These are phyloP conservation scores for Butyriboletus loyo DNA, from an alignment of 768 basidiomycete genomes.

Conservation along the genomic window DNA sequence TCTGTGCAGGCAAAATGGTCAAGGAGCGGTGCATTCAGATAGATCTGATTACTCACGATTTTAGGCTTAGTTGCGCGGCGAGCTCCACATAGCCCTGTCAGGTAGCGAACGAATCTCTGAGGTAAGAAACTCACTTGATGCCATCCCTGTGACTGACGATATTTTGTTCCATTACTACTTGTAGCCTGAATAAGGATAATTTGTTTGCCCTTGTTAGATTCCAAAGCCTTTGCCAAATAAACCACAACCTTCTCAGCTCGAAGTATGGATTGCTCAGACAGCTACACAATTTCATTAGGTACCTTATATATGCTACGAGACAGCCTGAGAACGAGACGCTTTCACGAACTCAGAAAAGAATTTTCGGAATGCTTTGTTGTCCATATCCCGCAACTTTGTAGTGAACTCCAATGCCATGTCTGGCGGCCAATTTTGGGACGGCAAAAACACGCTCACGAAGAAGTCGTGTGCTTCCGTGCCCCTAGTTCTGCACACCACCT, in stretches of 20 bases:
- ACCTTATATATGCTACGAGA: conserved; percentile 42
- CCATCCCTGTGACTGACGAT: conserved; percentile 22
- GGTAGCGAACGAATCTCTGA: background rate
- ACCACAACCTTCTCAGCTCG: background rate
- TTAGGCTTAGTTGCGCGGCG: conserved; percentile 37
- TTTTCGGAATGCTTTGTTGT: conserved; percentile 76
- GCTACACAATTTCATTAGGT: background rate
- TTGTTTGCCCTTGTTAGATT: conserved; percentile 35
- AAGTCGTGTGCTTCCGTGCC: conserved; percentile 82
- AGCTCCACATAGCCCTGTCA: conserved; percentile 19
- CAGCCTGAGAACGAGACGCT: conserved; percentile 53
- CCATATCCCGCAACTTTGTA: conserved; percentile 68
- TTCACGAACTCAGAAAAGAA: conserved; percentile 85
- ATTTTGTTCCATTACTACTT: conserved; percentile 13
- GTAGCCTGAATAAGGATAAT: conserved; percentile 14
- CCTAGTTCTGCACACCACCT: conserved; percentile 71
- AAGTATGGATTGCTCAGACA: background rate
- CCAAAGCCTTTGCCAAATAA: conserved; percentile 32
- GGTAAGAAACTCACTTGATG: conserved; percentile 25
- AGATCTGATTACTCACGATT: conserved; percentile 38
- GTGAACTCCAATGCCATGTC: conserved; percentile 76
- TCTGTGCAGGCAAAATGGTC: conserved; percentile 30
- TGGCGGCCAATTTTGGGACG: conserved; percentile 83
- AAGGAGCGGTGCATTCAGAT: conserved; percentile 17
- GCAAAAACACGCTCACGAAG: conserved; percentile 76